Base-by-base conservation (phyloP, 768 basidiomycete genomes). In the Leccinum disarticulatum region DNA sequence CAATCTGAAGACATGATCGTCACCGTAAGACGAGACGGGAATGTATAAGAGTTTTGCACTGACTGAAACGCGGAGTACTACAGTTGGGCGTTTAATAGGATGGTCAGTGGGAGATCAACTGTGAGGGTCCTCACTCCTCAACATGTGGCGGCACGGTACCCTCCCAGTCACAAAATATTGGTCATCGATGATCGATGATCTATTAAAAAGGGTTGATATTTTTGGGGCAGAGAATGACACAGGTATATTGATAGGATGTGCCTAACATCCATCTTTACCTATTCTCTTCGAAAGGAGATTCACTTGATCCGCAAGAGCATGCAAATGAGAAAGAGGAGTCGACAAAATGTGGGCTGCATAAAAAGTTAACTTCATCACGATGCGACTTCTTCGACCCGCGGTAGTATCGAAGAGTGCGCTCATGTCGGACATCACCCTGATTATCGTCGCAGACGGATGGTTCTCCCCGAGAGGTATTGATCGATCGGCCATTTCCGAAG, bases 301-400 rank as follows among this genome's bases (percentile, higher is more conserved):
- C 4, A 76, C 57, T 59, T 87, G 83, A 33, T 79, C 75, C 9
- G 80, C 72, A 36, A 86, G 68, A 9, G 68, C 66, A 52, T 68
- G 69, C 49, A 87, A 67, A 48, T 78, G 66, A 4, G 64, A 61
- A 46, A 76, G 64, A 1, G 87, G 81, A n/a, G 77, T 80, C 1
- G 81, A 77, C 22, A 83, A 59, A 7, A 86, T 68, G 64, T 87
- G 82, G 7, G 86, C 87, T 5, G 83, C 83, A 62, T 92, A 93
- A 73, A 87, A 93, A 14, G 78, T 70, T 27, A 91, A 64, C 73
- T 91, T 93, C 64, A 83, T 83, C 9, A 77, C 70, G 52, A 83
- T 71, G 64, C 81, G 82, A 54, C 63, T 49, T 68, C 25, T 52
- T 53, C 50, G 62, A 35, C 36, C 19, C 30, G 57, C n/a, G 10